Conservation (phyloP, 108 stramenopile species). For the Nannochloropsis salina region DNA sequence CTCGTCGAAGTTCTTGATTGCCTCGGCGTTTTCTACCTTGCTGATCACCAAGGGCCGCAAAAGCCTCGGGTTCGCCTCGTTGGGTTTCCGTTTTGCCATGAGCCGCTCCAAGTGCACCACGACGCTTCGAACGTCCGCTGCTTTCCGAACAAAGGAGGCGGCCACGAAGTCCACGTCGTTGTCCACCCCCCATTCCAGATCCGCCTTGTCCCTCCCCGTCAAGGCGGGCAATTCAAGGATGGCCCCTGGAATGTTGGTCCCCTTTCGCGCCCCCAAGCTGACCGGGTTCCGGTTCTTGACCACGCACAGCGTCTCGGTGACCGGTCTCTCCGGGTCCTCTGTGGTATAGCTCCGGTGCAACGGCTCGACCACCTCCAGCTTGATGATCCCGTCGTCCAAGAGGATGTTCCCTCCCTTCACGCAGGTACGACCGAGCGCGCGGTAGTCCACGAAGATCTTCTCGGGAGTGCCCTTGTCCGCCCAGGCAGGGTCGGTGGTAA, state of each 20-base stretch:
- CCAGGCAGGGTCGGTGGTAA: constrained; percentile 52
- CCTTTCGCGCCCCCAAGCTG: constrained; percentile 56
- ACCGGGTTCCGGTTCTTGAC: constrained; percentile 65
- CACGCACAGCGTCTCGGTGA: constrained; percentile 44
- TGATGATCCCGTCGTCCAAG: constrained; percentile 70
- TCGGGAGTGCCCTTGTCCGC: constrained; percentile 53
- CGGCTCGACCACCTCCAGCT: constrained; percentile 54
- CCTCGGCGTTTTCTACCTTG: constrained; percentile 72
- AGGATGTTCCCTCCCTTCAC: constrained; percentile 54
- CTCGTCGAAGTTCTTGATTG: constrained; percentile 29
- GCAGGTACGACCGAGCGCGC: constrained; percentile 62
- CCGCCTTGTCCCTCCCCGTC: constrained; percentile 68
- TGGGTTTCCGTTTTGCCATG: constrained; percentile 31
- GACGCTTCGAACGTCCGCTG: constrained; percentile 56
- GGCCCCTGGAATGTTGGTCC: constrained; percentile 64
- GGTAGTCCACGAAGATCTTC: constrained; percentile 64
- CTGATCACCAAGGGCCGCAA: constrained; percentile 64
- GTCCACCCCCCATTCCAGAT: constrained; percentile 61
- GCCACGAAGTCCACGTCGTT: constrained; percentile 65
- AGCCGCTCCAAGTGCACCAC: constrained; percentile 64
- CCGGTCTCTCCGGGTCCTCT: constrained; percentile 25
- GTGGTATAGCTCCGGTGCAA: not conserved
- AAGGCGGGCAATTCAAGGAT: constrained; percentile 65
- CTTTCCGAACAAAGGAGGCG: constrained; percentile 70
- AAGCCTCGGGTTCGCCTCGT: not conserved